These are phyloP conservation scores for Colletotrichum melonis DNA, from an alignment of 2,329 filamentous ascomycete genomes.

Conservation along the genomic window DNA sequence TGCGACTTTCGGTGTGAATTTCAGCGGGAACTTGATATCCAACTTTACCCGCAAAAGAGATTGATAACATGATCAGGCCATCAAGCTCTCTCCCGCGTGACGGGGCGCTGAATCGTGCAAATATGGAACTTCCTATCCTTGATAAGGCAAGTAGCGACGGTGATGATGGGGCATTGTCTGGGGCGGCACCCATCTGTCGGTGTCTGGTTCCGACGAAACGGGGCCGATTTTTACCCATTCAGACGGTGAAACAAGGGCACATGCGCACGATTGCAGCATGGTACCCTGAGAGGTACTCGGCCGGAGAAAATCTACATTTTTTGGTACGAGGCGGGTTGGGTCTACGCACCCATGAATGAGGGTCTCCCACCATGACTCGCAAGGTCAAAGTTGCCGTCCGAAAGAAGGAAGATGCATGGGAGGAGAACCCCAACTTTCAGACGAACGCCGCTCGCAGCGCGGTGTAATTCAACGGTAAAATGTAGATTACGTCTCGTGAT, in stretches of 20 bases:
- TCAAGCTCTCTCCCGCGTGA: neutral
- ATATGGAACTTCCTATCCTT: neutral
- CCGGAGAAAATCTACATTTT: neutral
- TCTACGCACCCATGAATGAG: neutral
- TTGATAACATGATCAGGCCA: neutral
- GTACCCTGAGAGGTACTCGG: neutral
- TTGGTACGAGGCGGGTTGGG: neutral
- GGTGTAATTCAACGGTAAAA: neutral
- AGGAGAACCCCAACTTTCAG: neutral
- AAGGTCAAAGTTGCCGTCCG: neutral
- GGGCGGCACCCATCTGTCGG: neutral
- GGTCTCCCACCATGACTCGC: slow-evolving; percentile 7
- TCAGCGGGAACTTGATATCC: too few relatives aligned
- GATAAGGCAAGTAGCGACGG: neutral
- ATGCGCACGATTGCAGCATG: neutral
- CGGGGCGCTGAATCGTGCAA: neutral
- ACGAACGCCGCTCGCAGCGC: neutral
- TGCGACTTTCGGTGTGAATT: neutral
- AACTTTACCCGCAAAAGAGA: neutral
- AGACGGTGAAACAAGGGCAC: neutral
- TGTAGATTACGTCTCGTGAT: neutral
- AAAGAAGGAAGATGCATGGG: neutral
- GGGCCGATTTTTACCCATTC: neutral
- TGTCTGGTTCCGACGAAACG: neutral
- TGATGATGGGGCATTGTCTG: neutral